Evolutionary conservation across 805 yeast species (phyloP), one percentile per base, ranked within the genome.

Genomic region (Yamadazyma nakazawae): DNA sequence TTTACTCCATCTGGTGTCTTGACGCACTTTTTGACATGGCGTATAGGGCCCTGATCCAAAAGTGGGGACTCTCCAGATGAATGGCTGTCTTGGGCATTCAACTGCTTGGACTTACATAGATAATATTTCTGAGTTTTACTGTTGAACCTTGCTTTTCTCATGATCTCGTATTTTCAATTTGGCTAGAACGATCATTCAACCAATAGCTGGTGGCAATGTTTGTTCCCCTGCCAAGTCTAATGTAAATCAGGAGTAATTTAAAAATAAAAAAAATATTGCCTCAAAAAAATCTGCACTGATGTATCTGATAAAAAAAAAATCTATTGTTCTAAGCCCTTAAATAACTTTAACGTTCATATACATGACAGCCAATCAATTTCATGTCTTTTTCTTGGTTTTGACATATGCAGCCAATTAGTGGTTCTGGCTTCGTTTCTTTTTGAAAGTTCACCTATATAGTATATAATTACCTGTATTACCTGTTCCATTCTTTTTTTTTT

Each of bases 261-360:
- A 38, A 37, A 25, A 37, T 21, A 36, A 37, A 38, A 38, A 25
- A 19, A 24, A 30, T 8, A 18, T 17, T 18, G 30, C 31, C 32
- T 28, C 5, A 26, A 26, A 26, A 26, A 24, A 30, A n/a, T 8
- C 26, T 11, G 18, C 21, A 28, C 46, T 43, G 46, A 43, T 43
- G 40, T 17, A 43, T 37, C 46, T 16, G 46, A 43, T 43, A 43
- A 43, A 42, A 35, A 42, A 25, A 43, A 28, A 16, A 34, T 7
- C 34, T 10, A 28, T 28, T 28, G n/a, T 28, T 13, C n/a, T 12
- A 28, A 28, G 32, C n/a, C n/a, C n/a, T 28, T 28, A 12, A 17
- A 18, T 16, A 40, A 18, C 14, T 37, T 30, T 31, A 19, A 31
- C 31, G n/a, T 28, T 13, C 32, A 28, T 13, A 12, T 37, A 34